These are phyloP conservation scores for Beverwykella pulmonaria DNA, from an alignment of 495 filamentous ascomycete genomes.

Conservation along the genomic window DNA sequence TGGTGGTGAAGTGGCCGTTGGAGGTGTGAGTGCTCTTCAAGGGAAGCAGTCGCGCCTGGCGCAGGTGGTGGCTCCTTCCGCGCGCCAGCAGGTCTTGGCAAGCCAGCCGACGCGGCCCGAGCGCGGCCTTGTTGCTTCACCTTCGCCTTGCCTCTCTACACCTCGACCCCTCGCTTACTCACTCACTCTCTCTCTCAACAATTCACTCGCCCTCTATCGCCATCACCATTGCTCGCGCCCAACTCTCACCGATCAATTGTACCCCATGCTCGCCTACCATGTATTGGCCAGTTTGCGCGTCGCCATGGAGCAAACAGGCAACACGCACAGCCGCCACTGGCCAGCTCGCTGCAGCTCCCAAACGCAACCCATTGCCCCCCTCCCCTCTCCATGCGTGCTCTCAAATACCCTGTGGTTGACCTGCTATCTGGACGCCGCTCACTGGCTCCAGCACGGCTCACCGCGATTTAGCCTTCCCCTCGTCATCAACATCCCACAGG, in stretches of 20 bases:
- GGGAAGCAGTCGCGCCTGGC: too few species aligned
- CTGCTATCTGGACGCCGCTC: background rate
- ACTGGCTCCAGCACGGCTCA: constrained; percentile 28
- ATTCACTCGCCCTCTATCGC: background rate
- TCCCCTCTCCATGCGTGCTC: constrained; percentile 17
- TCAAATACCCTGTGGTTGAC: background rate
- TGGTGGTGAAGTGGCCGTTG: background rate
- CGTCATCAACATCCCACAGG: background rate
- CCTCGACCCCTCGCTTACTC: background rate
- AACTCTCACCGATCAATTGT: background rate
- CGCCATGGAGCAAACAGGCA: too few species aligned
- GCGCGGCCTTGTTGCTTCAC: too few species aligned
- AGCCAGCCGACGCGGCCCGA: too few species aligned
- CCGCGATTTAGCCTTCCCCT: constrained; percentile 19
- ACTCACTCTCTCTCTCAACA: background rate
- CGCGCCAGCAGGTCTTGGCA: background rate
- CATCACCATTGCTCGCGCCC: background rate
- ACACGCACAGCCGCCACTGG: too few species aligned
- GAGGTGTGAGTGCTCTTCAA: too few species aligned
- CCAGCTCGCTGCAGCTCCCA: too few species aligned
- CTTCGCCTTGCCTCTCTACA: background rate
- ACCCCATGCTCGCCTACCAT: background rate
- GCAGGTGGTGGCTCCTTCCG: background rate
- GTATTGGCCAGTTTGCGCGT: background rate
- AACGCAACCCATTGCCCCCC: background rate